Evolutionary conservation across 129 eudicot genomes (phyloP).

Genomic region (Solidago caesia): DNA sequence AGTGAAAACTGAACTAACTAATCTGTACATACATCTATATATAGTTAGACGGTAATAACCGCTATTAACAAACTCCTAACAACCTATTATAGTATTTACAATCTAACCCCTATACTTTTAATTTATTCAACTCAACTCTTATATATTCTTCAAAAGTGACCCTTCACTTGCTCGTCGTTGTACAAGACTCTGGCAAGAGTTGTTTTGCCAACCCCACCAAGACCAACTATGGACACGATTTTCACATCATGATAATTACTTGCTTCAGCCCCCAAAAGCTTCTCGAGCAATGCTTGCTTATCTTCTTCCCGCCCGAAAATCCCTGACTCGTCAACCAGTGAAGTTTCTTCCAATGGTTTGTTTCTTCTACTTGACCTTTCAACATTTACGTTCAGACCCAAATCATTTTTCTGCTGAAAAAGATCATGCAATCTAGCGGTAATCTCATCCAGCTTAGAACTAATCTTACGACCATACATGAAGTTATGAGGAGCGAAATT

Average conservation of each 20-base stretch:
- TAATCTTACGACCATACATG: slow-evolving; percentile 2
- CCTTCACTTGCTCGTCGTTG: not conserved
- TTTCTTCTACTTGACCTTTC: not conserved
- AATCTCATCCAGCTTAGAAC: slow-evolving; percentile 4
- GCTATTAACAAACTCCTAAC: too few species aligned
- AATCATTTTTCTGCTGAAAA: not conserved
- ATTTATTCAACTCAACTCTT: too few species aligned
- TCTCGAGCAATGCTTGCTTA: not conserved
- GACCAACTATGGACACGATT: not conserved
- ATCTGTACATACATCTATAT: too few species aligned
- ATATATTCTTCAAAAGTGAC: too few species aligned
- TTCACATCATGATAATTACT: not conserved
- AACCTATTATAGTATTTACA: too few species aligned
- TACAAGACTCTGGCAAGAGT: not conserved
- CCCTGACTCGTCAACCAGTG: not conserved
- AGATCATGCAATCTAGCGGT: slow-evolving; percentile 1
- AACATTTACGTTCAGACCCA: not conserved
- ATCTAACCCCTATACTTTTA: too few species aligned
- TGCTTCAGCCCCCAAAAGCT: not conserved
- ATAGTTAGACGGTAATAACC: too few species aligned
- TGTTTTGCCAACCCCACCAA: slow-evolving; percentile 4
- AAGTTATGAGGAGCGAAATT: not conserved
- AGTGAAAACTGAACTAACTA: too few species aligned
- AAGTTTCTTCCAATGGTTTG: not conserved
- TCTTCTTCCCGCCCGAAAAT: not conserved